Evolutionary conservation across 495 filamentous ascomycete genomes (phyloP).

Genomic region (Polyplosphaeria fusca): DNA sequence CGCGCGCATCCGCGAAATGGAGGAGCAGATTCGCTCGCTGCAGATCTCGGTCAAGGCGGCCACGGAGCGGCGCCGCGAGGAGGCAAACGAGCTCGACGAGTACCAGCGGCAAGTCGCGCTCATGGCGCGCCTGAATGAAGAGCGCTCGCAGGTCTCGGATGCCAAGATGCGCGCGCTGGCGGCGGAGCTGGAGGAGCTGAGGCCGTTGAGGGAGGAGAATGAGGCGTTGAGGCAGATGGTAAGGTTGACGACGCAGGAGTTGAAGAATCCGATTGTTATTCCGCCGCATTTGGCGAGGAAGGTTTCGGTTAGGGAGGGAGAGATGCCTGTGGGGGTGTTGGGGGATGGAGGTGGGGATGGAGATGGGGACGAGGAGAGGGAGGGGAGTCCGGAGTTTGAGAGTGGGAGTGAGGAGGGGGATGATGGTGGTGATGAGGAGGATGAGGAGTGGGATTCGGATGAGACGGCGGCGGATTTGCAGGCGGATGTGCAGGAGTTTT

Average conservation of each 20-base stretch:
- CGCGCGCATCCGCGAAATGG: conserved; percentile 89
- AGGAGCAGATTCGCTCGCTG: conserved; percentile 79
- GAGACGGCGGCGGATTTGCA: conserved; percentile 52
- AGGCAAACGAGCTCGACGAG: conserved; percentile 74
- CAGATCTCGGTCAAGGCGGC: conserved; percentile 67
- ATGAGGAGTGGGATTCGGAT: conserved; percentile 45
- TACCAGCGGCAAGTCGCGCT: conserved; percentile 82
- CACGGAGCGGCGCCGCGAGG: conserved; percentile 46
- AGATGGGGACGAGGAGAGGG: conserved; percentile 23
- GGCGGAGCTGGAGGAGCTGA: conserved; percentile 56
- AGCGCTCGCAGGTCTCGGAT: conserved; percentile 79
- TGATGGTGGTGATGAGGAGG: conserved; percentile 44
- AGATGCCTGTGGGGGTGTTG: conserved; percentile 4
- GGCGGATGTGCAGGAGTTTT: conserved; percentile 34
- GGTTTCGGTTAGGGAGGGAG: conserved; percentile 1
- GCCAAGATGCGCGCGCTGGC: conserved; percentile 83
- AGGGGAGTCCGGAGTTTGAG: conserved; percentile 35
- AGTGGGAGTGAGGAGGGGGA: conserved; percentile 33
- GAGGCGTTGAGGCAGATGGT: conserved; percentile 83
- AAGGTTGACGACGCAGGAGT: conserved; percentile 75
- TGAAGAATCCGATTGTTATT: conserved; percentile 82
- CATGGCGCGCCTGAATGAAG: conserved; percentile 93
- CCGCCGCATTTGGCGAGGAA: conserved; percentile 34
- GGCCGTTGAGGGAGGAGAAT: conserved; percentile 72
- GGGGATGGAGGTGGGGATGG: conserved; percentile 18